These are phyloP conservation scores for Microstegium vimineum DNA, from an alignment of 176 grass and related monocot genomes.

Conservation along the genomic window DNA sequence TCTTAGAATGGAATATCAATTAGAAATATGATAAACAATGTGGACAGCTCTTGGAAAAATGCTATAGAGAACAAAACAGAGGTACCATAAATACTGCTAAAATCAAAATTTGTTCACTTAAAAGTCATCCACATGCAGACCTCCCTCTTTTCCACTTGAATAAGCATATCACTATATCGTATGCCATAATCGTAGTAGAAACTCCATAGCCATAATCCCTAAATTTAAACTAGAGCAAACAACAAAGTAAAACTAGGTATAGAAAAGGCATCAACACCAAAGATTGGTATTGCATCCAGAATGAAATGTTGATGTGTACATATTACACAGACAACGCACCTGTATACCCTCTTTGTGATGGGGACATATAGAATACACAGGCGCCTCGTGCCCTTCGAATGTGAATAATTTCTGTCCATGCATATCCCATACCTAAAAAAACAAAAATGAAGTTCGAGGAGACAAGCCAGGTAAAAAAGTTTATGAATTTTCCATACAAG, in stretches of 20 bases:
- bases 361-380: slow-evolving; percentile 89
- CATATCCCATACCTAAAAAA: slow-evolving; percentile 89
- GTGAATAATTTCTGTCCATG: slow-evolving; percentile 59
- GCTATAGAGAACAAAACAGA: not conserved
- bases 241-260: not conserved
- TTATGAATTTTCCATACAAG: slow-evolving; percentile 11
- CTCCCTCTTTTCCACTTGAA: not conserved
- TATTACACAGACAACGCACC: slow-evolving; percentile 38
- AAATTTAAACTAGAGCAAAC: slow-evolving; percentile 4
- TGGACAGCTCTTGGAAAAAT: not conserved
- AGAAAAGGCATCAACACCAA: slow-evolving; percentile 20
- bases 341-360: slow-evolving; percentile 96
- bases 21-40: not conserved
- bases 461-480: slow-evolving; percentile 3
- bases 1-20: not conserved
- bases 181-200: not conserved
- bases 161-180: not conserved
- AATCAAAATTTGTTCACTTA: not conserved
- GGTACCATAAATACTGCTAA: not conserved
- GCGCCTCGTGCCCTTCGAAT: slow-evolving; percentile 95
- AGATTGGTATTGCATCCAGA: not conserved
- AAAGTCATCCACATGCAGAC: not conserved
- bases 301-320: not conserved
- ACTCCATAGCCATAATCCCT: not conserved
- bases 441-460: slow-evolving; percentile 32